Base-by-base conservation (phyloP, 1,284 basidiomycete species). In the Hemileia vastatrix region DNA sequence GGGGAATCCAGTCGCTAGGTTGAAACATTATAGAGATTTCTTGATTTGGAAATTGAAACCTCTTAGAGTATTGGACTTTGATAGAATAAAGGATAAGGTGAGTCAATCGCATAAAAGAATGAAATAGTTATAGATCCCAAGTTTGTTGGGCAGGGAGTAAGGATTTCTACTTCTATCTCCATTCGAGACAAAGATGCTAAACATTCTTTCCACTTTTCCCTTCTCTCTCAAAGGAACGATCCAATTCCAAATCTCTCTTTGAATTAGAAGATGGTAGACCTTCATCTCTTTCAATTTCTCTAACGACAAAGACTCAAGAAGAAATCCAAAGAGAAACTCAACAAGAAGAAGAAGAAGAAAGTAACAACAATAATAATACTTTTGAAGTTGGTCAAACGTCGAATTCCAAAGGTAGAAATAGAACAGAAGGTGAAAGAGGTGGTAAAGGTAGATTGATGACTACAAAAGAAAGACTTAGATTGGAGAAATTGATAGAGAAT, bases 11-110 rank as follows among this genome's bases (percentile, higher is more conserved):
- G 88, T 96, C 19, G 81, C 83, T 70, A 85, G 92, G 78, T 88
- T 89, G 80, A 88, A 93, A 83, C 90, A 90, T 83, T 98, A 98
- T 81, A 85, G 90, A 77, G 88, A 90, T 79, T 98, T 91, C 86
- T 72, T 78, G 49, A 72, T 82, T 33, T 81, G 79, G 78, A 27
- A 27, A 27, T 27, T 27, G 27, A 27, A 27, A 27, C 27, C 27
- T 27, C 27, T 27, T 27, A 54, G 74, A 18, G 74, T 76, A 43
- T 60, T 76, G 23, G 74, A 76, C 55, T 76, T 67, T 44, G 64
- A 67, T 43, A 63, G 74, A 32, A 67, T 76, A 6, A 68, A 65
- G 32, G 66, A 72, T n/a, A n/a, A n/a, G n/a, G n/a, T n/a, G n/a
- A n/a, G n/a, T n/a, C n/a, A n/a, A n/a, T n/a, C n/a, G n/a, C n/a